Conservation (phyloP, 1,284 basidiomycete species). For the Puccinia triticina region DNA sequence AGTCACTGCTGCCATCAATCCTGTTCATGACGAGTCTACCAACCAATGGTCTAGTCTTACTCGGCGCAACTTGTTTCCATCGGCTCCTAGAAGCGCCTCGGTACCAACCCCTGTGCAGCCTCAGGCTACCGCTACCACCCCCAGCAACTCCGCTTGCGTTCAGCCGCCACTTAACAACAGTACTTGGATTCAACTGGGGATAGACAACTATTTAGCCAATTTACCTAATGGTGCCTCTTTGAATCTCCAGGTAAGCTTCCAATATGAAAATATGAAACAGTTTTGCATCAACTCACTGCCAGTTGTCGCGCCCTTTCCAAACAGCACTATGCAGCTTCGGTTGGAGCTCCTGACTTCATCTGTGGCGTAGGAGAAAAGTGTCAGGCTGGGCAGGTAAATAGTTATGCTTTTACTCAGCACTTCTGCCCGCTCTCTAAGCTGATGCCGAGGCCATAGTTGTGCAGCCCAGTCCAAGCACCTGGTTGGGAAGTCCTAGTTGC, state of each 20-base stretch:
- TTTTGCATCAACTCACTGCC: neutral
- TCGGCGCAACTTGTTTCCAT: neutral
- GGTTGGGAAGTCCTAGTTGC: slow-evolving; percentile 38
- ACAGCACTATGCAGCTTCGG: slow-evolving; percentile 30
- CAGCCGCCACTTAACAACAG: slow-evolving; percentile 30
- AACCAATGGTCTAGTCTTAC: too few relatives aligned
- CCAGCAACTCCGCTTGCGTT: neutral
- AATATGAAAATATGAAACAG: neutral
- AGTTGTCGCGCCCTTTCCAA: neutral
- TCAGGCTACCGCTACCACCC: neutral
- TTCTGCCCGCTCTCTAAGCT: neutral
- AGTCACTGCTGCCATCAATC: neutral
- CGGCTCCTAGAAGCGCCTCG: neutral
- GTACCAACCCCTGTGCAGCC: neutral
- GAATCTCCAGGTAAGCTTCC: slow-evolving; percentile 29
- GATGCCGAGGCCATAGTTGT: slow-evolving; percentile 1
- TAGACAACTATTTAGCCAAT: slow-evolving; percentile 39
- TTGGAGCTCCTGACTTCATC: slow-evolving; percentile 12
- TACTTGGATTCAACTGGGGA: slow-evolving; percentile 28
- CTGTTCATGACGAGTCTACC: too few relatives aligned
- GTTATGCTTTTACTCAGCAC: neutral
- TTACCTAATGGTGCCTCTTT: slow-evolving; percentile 30
- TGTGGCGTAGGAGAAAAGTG: slow-evolving; percentile 22
- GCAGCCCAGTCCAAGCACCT: slow-evolving; percentile 35
- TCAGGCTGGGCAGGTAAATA: slow-evolving; percentile 32